Percentiles rank a stretch among this genome's conserved stretches.
Evolutionary conservation across 805 yeast species (phyloP).

Genomic region (Teunomyces panamensis): DNA sequence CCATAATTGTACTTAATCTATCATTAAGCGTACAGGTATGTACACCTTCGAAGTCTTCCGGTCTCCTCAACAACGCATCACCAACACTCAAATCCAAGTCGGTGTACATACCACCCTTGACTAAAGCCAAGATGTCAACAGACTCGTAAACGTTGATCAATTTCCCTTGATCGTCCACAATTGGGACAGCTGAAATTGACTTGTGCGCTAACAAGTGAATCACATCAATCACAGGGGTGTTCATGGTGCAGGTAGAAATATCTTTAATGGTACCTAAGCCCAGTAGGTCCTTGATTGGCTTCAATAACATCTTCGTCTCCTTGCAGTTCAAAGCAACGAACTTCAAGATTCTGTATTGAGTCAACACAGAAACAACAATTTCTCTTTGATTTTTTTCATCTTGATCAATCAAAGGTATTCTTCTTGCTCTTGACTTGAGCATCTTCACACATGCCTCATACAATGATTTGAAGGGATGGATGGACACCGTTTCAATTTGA

Average conservation of each 20-base stretch:
- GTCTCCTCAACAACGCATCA: constrained; percentile 88
- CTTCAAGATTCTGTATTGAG: constrained; percentile 93
- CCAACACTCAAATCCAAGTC: constrained; percentile 91
- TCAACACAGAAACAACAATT: constrained; percentile 90
- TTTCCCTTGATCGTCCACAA: constrained; percentile 68
- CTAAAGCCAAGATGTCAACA: constrained; percentile 86
- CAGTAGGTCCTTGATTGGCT: constrained; percentile 68
- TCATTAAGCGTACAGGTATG: constrained; percentile 91
- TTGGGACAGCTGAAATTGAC: constrained; percentile 91
- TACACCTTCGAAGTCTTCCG: constrained; percentile 97
- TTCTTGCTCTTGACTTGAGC: constrained; percentile 83
- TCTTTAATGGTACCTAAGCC: constrained; percentile 54
- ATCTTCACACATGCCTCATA: constrained; percentile 92
- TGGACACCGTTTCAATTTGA: constrained; percentile 80
- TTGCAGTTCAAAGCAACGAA: constrained; percentile 95
- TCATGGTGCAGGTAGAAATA: constrained; percentile 80
- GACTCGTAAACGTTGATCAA: constrained; percentile 93
- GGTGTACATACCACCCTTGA: constrained; percentile 91
- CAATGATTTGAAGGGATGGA: constrained; percentile 85
- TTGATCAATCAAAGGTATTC: constrained; percentile 91
- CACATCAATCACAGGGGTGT: constrained; percentile 90
- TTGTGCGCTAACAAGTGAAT: constrained; percentile 75
- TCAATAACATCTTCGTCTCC: constrained; percentile 79
- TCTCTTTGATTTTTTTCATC: constrained; percentile 92
- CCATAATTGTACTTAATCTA: constrained; percentile 83